phyloP scores from a whole-genome alignment of 495 filamentous ascomycete species.

The Trichoderma asperelloides region DNA sequence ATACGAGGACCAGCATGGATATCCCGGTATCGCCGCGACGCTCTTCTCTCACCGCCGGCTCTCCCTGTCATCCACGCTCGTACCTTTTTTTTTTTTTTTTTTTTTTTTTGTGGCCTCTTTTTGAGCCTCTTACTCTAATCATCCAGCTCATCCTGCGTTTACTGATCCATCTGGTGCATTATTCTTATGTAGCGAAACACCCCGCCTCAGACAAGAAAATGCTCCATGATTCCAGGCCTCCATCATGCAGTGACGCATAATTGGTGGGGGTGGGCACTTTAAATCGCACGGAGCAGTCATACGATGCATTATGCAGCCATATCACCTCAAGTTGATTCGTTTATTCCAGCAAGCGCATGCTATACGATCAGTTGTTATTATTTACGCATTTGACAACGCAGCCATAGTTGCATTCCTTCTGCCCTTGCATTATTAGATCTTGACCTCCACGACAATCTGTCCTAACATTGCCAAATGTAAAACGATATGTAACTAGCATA shows the following conservation, averaged over 20 bases:
- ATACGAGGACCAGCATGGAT: not conserved
- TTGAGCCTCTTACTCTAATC: not conserved
- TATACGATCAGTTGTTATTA: not conserved
- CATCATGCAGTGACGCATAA: not conserved
- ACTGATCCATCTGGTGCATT: not conserved
- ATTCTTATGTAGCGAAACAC: not conserved
- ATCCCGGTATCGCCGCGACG: not conserved
- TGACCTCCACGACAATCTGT: too few species aligned
- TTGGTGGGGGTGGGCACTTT: not conserved
- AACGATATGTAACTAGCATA: too few species aligned
- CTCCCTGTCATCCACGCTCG: not conserved
- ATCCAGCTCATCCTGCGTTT: not conserved
- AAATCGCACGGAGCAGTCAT: not conserved
- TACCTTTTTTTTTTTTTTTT: not conserved
- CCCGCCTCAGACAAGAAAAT: not conserved
- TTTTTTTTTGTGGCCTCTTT: not conserved
- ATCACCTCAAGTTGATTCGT: not conserved
- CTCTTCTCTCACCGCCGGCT: conserved; percentile 4
- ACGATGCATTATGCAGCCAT: not conserved
- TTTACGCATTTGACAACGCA: not conserved
- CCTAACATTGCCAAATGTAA: too few species aligned
- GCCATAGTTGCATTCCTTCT: too few species aligned
- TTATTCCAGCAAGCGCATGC: not conserved
- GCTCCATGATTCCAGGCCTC: not conserved
- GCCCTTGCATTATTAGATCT: too few species aligned